Base-by-base conservation (phyloP, 257 asterid genomes). In the Solanum neorickii region DNA sequence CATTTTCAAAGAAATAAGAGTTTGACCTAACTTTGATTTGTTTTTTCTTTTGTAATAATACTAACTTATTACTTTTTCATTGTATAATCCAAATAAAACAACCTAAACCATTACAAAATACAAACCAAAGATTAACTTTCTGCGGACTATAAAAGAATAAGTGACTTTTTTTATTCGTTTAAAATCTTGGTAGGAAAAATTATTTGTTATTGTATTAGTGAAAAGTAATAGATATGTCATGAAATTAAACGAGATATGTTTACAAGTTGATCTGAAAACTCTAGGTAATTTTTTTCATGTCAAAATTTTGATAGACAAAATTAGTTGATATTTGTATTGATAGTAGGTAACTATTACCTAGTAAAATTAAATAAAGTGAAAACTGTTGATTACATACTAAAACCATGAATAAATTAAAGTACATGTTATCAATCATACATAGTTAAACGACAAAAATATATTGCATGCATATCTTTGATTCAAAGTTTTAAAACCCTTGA, bases 211-310 rank as follows among this genome's bases (percentile, higher is more conserved):
- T 72, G 0, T 72, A 0, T 33, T 18, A 9, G 3, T 72, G 15
- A 2, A 0, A 33, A 41, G 1, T 10, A 16, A 5, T 4, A 72
- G 3, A 0, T 72, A 72, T 6, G 1, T 33, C 1, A 9, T 16
- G 42, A 5, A 72, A 72, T 33, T 20, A 35, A 13, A 72, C 2
- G n/a, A 15, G 7, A 7, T 72, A 60, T 9, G 11, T 44, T 9
- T 1, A 4, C 2, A 72, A 18, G 8, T 33, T 72, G 15, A 4
- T 9, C 4, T 1, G 2, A 69, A 66, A 29, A 69, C 12, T 3
- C 5, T 69, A 2, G 7, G 2, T 31, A 29, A 3, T 15, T 7
- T 3, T 31, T 70, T 70, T 15, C 12, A 69, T 69, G 2, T 8
- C 7, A 1, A 69, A 3, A 31, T 31, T 8, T 31, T 70, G 2